Conservation (phyloP, 2,329 filamentous ascomycete genomes). For the Ambrosiella xylebori region DNA sequence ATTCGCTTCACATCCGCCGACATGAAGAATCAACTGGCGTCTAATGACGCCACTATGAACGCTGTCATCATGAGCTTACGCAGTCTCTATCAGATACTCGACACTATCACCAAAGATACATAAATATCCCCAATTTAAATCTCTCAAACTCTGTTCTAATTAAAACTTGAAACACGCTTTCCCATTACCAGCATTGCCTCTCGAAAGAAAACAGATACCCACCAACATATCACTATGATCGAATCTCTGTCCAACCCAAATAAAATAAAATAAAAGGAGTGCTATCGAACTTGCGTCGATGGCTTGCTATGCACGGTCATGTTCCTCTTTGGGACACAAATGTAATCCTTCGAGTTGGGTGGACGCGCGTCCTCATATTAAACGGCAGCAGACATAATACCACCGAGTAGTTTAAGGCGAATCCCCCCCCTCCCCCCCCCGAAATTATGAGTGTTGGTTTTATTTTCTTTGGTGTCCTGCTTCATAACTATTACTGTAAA, state of each 20-base stretch:
- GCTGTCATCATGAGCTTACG: not conserved
- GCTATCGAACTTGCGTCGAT: not conserved
- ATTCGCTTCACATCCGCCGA: not conserved
- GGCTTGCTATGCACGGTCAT: not conserved
- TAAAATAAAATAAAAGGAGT: not conserved
- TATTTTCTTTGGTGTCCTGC: too few species aligned
- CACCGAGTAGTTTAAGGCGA: not conserved
- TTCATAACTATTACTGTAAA: too few species aligned
- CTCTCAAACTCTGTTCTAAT: too few species aligned
- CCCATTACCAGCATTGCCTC: too few species aligned
- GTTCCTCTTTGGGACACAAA: not conserved
- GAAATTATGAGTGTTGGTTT: too few species aligned
- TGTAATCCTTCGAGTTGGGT: not conserved
- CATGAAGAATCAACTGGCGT: not conserved
- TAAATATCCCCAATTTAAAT: too few species aligned
- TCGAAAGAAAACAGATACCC: too few species aligned
- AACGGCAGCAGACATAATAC: not conserved
- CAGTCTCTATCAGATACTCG: too few species aligned
- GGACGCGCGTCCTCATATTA: constrained; percentile 2
- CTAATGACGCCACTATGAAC: not conserved
- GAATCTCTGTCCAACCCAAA: not conserved
- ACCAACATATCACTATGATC: too few species aligned
- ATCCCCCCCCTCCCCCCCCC: too few species aligned
- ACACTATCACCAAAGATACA: too few species aligned
- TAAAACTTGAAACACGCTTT: too few species aligned